phyloP scores from a whole-genome alignment of 768 basidiomycete genomes.

The Trametes elegans region DNA sequence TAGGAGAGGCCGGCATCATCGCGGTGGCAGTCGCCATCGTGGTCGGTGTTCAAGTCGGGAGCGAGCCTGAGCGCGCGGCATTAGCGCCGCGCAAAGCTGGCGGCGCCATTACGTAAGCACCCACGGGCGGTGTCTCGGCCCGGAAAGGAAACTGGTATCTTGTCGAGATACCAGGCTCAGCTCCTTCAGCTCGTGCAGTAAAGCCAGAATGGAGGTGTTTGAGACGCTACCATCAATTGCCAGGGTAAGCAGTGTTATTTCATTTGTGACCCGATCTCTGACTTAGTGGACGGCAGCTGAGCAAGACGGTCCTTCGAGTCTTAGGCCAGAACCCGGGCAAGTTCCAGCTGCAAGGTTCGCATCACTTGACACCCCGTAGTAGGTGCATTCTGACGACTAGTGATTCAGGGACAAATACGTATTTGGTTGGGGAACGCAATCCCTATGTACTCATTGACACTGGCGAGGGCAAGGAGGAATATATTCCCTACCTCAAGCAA shows the following conservation, averaged over 20 bases:
- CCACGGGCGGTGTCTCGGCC: neutral
- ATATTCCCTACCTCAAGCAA: conserved; percentile 62
- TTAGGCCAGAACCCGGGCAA: conserved; percentile 89
- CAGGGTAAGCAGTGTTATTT: conserved; percentile 36
- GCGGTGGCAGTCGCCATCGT: conserved; percentile 44
- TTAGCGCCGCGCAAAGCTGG: conserved; percentile 13
- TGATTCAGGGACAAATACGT: conserved; percentile 80
- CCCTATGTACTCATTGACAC: conserved; percentile 84
- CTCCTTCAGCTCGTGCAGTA: too few species aligned
- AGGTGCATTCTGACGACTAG: neutral
- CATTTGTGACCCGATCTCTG: neutral
- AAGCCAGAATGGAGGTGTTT: conserved; percentile 58
- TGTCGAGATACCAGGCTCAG: neutral
- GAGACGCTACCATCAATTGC: conserved; percentile 52
- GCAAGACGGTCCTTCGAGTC: conserved; percentile 62
- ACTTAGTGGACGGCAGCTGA: conserved; percentile 47
- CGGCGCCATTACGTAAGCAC: conserved; percentile 9
- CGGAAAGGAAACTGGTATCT: conserved; percentile 7
- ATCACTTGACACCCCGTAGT: neutral
- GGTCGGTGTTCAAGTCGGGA: conserved; percentile 23
- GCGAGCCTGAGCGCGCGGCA: conserved; percentile 1
- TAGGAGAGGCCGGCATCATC: conserved; percentile 28
- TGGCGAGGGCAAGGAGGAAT: conserved; percentile 69
- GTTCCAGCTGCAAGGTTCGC: conserved; percentile 79
- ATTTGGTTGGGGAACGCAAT: conserved; percentile 66